Evolutionary conservation across 2,329 filamentous ascomycete species (phyloP).

Genomic region (Aspergillus sergii): DNA sequence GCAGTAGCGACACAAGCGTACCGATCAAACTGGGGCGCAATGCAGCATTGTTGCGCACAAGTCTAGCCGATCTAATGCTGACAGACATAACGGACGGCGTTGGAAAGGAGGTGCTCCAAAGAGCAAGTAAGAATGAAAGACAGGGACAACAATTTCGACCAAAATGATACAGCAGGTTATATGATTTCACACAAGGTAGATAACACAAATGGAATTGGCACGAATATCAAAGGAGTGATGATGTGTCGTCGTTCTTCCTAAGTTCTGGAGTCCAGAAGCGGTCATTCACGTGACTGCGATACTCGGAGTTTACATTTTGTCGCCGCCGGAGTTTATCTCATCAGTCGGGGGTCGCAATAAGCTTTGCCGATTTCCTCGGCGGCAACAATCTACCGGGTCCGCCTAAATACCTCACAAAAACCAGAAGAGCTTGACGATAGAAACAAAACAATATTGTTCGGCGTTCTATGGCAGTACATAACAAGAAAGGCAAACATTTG

Average conservation of each 20-base stretch:
- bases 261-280: slow-evolving; percentile 16
- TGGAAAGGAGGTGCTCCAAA: slow-evolving; percentile 26
- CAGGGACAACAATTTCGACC: slow-evolving; percentile 16
- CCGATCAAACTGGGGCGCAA: slow-evolving; percentile 33
- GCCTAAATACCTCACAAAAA: background rate
- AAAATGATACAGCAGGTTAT: background rate
- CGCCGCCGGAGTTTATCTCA: slow-evolving; percentile 14
- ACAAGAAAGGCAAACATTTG: background rate
- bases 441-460: background rate
- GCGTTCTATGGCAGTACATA: background rate
- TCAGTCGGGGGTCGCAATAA: background rate
- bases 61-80: slow-evolving; percentile 41
- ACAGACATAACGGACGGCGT: slow-evolving; percentile 40
- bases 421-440: background rate
- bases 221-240: slow-evolving; percentile 10
- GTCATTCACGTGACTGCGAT: slow-evolving; percentile 19
- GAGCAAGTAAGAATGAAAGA: slow-evolving; percentile 23
- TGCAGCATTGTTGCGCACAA: slow-evolving; percentile 39
- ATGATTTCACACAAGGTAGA: background rate
- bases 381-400: background rate
- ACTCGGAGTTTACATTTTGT: slow-evolving; percentile 15
- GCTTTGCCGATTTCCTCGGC: slow-evolving; percentile 3
- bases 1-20: slow-evolving; percentile 19
- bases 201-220: slow-evolving; percentile 7
- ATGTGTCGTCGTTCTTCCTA: slow-evolving; percentile 16